Percentiles rank a stretch among this genome's conserved stretches.
Conservation (phyloP, 2,329 filamentous ascomycete genomes). For the Penicillium psychrosexuale region DNA sequence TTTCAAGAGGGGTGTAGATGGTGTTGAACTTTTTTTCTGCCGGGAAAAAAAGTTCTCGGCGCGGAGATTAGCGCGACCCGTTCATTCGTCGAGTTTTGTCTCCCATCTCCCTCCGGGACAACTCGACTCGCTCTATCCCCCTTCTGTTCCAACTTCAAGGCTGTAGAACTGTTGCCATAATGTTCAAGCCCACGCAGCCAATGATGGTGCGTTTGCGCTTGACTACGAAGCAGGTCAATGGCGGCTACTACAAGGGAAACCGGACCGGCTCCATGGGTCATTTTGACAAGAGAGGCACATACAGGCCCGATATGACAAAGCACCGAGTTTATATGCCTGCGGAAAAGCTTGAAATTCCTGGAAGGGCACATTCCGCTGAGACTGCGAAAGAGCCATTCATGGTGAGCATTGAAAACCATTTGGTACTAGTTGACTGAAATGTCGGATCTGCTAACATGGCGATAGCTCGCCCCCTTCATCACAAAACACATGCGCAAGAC, state of each 20-base stretch:
- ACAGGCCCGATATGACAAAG: conserved; percentile 78
- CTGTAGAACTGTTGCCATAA: conserved; percentile 19
- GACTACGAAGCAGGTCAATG: conserved; percentile 88
- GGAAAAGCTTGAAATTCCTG: conserved; percentile 5
- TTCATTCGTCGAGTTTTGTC: conserved; percentile 19
- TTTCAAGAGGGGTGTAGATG: conserved; percentile 15
- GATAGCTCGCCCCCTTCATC: conserved; percentile 47
- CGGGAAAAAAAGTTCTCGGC: conserved; percentile 37
- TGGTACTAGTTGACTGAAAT: not conserved
- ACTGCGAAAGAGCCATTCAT: conserved; percentile 3
- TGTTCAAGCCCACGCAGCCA: conserved; percentile 45
- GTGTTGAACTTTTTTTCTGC: conserved; percentile 29
- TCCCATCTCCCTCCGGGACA: conserved; percentile 8
- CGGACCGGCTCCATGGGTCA: conserved; percentile 83
- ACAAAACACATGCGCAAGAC: conserved; percentile 39
- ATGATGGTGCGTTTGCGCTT: conserved; percentile 73
- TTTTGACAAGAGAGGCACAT: conserved; percentile 61
- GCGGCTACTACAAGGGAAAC: conserved; percentile 97
- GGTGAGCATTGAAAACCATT: conserved; percentile 13
- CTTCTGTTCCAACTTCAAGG: not conserved
- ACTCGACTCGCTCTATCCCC: conserved; percentile 20
- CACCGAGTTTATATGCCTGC: conserved; percentile 75
- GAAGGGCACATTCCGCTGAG: not conserved
- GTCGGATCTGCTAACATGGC: conserved; percentile 9
- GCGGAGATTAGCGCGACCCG: conserved; percentile 31